Base-by-base conservation (phyloP, 371 early-diverging fungal species). In the Conidiobolus incongruus region DNA sequence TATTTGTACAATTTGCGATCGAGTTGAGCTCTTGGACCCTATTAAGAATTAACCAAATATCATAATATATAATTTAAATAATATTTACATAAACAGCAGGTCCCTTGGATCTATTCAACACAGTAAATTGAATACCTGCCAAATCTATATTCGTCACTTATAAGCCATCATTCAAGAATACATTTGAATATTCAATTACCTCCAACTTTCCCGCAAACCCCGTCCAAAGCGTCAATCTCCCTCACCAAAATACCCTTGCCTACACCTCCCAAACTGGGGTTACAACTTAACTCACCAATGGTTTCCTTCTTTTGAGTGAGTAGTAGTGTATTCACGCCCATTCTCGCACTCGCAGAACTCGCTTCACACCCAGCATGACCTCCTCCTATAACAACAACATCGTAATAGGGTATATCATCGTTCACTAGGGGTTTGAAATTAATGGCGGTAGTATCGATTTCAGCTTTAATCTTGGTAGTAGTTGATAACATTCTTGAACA, bases 321-420 rank as follows among this genome's bases (percentile, higher is more conserved):
- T 1, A 85, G 51, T 29, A 82, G 50, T 0, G 83, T 79, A 32
- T 60, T 66, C 37, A 81, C 81, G 8, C 86, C 86, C 1, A 74
- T 58, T 43, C 86, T 55, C 6, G 84, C 84, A 28, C 83, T 75
- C n/a, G 82, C 84, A 4, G 84, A 63, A 52, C 78, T 68, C 5
- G 84, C 83, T 48, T 85, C 86, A 4, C 77, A 77, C 3, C 86
- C 86, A 6, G 86, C 86, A 66, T 85, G 86, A 0, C 86, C 86
- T 30, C 85, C 86, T 11, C 86, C 86, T 43, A 85, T 75, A 1
- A 85, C 77, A 45, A 85, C 66, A 13, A 75, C 74, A 54, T 77
- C 78, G 44, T 59, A 76, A n/a, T n/a, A n/a, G n/a, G n/a, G n/a
- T n/a, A n/a, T n/a, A n/a, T n/a, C n/a, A n/a, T n/a, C 23, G 52